Evolutionary conservation across 352 stramenopile species (phyloP).

Genomic region (Phytophthora agathidicida): DNA sequence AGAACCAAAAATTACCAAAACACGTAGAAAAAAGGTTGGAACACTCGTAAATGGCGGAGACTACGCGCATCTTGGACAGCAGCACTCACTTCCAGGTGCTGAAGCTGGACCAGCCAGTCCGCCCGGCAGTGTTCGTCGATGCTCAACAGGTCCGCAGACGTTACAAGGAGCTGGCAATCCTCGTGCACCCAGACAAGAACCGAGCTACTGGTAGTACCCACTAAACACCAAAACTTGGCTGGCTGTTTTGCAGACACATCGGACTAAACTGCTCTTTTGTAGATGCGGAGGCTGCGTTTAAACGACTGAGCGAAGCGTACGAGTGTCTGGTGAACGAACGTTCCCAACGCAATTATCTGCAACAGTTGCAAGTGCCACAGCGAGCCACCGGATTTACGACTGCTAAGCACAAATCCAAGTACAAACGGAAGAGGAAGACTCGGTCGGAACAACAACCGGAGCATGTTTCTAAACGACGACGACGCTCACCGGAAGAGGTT

Average conservation of each 20-base stretch:
- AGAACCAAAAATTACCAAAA: too few species aligned
- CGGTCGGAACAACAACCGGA: neutral
- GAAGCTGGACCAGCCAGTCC: slow-evolving; percentile 21
- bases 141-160: slow-evolving; percentile 38
- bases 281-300: slow-evolving; percentile 82
- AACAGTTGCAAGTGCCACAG: slow-evolving; percentile 22
- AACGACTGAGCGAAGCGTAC: slow-evolving; percentile 78
- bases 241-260: too few species aligned
- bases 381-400: neutral
- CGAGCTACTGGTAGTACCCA: slow-evolving; percentile 32
- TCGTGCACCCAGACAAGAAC: slow-evolving; percentile 71
- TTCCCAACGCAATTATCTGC: slow-evolving; percentile 60
- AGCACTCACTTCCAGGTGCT: slow-evolving; percentile 56
- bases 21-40: too few species aligned
- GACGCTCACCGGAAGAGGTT: slow-evolving; percentile 68
- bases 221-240: too few species aligned
- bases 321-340: slow-evolving; percentile 66
- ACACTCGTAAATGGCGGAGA: slow-evolving; percentile 7
- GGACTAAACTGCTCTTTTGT: slow-evolving; percentile 1
- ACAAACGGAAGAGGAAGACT: slow-evolving; percentile 26
- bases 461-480: slow-evolving; percentile 16
- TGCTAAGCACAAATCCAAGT: slow-evolving; percentile 20
- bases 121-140: slow-evolving; percentile 21
- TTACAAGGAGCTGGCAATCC: slow-evolving; percentile 61
- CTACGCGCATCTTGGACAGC: slow-evolving; percentile 35